Evolutionary conservation across 208 protist species (phyloP), one percentile per base, ranked within the genome.

Genomic region (Leishmania amazonensis): DNA sequence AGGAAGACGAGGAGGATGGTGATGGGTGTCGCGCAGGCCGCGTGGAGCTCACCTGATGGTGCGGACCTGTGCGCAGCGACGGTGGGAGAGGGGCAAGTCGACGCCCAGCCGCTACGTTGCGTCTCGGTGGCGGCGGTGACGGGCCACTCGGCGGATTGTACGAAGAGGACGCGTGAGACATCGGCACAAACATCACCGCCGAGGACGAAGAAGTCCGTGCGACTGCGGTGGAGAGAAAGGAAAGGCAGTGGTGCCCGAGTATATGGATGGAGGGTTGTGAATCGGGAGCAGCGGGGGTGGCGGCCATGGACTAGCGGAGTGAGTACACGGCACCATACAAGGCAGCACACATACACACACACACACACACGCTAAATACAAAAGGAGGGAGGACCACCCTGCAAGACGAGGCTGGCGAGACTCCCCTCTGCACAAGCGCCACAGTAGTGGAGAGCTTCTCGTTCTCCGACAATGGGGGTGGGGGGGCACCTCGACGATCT

Each of bases 21-120:
- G 70, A 40, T 76, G 47, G 70, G 64, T 40, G 15, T 68, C 31
- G 35, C 31, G 35, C 35, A 40, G 64, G 1, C 60, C 58, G 81
- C 47, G 42, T 40, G 5, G 76, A 31, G 9, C 45, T 62, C 42
- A 5, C 57, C n/a, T 80, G 64, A 6, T 31, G 76, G 6, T 31
- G 40, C 13, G 28, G 47, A 38, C 0, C 13, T 35, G 73, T 70
- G 42, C 47, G 75, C 54, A 80, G 54, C 31, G 75, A 42, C 13
- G 73, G 80, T n/a, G 74, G 80, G 1, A 83, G 80, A 21, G 75
- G 81, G 17, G 75, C 68, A 58, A 84, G 75, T 15, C 81, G 81
- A 60, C 73, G 73, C 15, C 81, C 81, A 49, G 81, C 51, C 8
- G 81, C 75, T 2, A 79, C 17, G 35, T 76, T 84, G 54, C 75